Conservation (phyloP, 257 asterid genomes). For the Ophiorrhiza pumila region DNA sequence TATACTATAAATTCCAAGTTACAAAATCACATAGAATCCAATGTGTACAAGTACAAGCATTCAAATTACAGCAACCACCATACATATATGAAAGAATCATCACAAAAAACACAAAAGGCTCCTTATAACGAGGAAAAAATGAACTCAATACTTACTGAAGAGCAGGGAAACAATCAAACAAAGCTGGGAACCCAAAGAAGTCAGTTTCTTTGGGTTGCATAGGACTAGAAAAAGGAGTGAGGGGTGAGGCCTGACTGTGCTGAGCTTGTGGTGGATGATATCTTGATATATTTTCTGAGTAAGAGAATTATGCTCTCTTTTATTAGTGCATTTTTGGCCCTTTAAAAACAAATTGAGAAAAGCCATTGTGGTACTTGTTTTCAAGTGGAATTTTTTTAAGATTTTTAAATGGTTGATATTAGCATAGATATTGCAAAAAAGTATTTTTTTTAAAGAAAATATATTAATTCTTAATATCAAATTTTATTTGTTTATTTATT, state of each 20-base stretch:
- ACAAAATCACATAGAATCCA: neutral
- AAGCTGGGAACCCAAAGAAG: neutral
- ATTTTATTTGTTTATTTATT: too few relatives aligned
- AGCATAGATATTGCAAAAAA: too few relatives aligned
- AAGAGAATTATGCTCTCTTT: neutral
- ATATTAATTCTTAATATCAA: too few relatives aligned
- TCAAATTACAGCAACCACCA: conserved; percentile 5
- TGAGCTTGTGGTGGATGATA: conserved; percentile 6
- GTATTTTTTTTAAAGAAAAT: too few relatives aligned
- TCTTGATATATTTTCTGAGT: neutral
- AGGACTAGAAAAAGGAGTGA: neutral
- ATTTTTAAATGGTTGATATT: too few relatives aligned
- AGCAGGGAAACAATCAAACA: neutral
- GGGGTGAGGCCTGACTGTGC: conserved; percentile 7
- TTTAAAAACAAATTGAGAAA: neutral
- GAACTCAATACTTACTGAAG: conserved; percentile 8
- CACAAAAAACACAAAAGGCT: neutral
- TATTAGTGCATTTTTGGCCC: neutral
- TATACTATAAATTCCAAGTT: conserved; percentile 19
- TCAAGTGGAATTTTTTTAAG: neutral
- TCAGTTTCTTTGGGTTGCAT: neutral
- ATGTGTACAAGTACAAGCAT: neutral
- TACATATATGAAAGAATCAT: neutral
- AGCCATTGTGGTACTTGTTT: conserved; percentile 1
- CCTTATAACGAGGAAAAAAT: neutral